Base-by-base conservation (phyloP, 2,329 filamentous ascomycete species). In the Metarhizium anisopliae region DNA sequence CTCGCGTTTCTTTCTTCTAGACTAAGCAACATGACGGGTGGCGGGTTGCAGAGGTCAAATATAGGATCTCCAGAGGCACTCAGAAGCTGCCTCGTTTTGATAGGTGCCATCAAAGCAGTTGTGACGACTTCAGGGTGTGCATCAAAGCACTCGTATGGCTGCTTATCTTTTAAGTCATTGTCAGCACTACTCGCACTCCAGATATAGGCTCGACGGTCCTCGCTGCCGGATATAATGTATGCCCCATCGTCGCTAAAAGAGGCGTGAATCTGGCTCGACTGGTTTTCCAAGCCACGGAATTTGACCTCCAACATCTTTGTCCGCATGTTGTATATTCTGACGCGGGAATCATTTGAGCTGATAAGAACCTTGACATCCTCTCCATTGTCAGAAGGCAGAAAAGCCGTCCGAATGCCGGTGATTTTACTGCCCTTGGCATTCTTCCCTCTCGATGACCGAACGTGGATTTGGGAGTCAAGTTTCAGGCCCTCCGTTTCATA, bases 401-500 rank as follows among this genome's bases (percentile, higher is more conserved):
- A 71, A 60, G 86, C 84, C 0, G 90, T 87, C 65, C 93, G 85
- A 54, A 99, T 96, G 6, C 91, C 92, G 0, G 94, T 97, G 62
- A 99, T 96, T 68, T 99, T 99, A 74, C 91, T 96, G 6, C 93
- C 93, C 68, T 95, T 96, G 4, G 92, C 88, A 66, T 96, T 97
- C 67, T 91, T 92, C 2, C 94, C 93, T 57, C 92, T 82, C 0
- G 90, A 90, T 0, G 92, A 96, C 49, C 92, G 85, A n/a, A 96
- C 92, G 61, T 96, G 91, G 35, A 97, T 86, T 67, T 96, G 91
- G 1, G 87, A 87, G 61, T 89, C 82, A 54, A 86, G 83, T 65
- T 90, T 94, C 52, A 99, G 73, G 0, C 90, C 90, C 63, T 97
- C 91, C 0, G 94, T 99, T 56, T 96, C 89, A 70, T 93, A 96